Evolutionary conservation across 2,329 filamentous ascomycete genomes (phyloP).

Genomic region (Lizonia empirigonia): DNA sequence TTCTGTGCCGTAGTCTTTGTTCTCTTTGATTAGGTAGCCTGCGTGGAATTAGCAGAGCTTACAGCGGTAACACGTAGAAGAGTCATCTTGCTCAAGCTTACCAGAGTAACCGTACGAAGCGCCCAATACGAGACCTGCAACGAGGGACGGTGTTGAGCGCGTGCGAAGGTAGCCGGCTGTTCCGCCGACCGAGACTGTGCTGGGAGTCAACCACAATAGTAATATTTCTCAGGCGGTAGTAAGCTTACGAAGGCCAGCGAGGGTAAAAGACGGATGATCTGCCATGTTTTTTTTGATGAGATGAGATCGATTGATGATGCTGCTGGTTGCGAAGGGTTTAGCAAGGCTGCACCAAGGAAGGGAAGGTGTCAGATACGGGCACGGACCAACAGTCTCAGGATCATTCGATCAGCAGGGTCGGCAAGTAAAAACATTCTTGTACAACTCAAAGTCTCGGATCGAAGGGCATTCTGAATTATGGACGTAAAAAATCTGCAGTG

Average conservation of each 20-base stretch:
- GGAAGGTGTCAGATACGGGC: neutral
- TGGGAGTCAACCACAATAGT: conserved; percentile 5
- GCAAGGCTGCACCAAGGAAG: neutral
- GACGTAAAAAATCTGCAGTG: neutral
- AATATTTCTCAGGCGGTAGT: neutral
- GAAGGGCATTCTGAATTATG: neutral
- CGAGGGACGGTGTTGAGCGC: conserved; percentile 35
- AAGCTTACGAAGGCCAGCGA: conserved; percentile 34
- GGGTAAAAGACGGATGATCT: conserved; percentile 39
- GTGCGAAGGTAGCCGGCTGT: conserved; percentile 38
- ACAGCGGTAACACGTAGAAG: too few relatives aligned
- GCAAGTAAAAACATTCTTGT: neutral
- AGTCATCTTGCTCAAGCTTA: conserved; percentile 9
- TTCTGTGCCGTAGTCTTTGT: conserved; percentile 38
- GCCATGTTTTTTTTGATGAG: conserved; percentile 25
- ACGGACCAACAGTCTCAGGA: neutral
- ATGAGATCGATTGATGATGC: neutral
- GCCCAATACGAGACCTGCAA: conserved; percentile 35
- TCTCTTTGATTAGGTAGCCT: conserved; percentile 39
- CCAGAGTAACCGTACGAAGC: conserved; percentile 35
- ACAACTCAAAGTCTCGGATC: neutral
- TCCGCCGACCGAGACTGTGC: conserved; percentile 33
- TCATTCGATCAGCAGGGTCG: neutral
- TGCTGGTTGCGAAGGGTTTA: neutral
- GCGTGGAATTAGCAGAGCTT: too few relatives aligned